Evolutionary conservation across 1,284 basidiomycete genomes (phyloP).

Genomic region (Ganoderma lingzhi): DNA sequence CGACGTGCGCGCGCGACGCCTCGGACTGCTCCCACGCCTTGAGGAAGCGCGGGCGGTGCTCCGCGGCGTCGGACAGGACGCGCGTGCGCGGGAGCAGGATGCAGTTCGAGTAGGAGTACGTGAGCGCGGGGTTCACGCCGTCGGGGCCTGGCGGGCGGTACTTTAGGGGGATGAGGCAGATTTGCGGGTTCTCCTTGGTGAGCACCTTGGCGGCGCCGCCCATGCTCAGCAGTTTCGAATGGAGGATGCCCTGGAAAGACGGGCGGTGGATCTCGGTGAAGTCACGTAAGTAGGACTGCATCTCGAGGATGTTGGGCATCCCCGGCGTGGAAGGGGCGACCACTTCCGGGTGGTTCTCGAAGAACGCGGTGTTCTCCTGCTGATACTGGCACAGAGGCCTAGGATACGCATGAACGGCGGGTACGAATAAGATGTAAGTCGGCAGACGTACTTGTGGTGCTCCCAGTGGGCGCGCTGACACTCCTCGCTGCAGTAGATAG

Average conservation of each 20-base stretch:
- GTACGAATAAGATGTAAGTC: not conserved
- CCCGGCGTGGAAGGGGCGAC: not conserved
- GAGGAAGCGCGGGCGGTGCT: not conserved
- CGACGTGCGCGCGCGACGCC: slow-evolving; percentile 3
- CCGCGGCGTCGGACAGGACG: slow-evolving; percentile 9
- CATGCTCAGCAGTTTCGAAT: slow-evolving; percentile 9
- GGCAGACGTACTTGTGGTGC: slow-evolving; percentile 7
- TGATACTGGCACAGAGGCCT: slow-evolving; percentile 15
- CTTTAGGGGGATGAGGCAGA: slow-evolving; percentile 18
- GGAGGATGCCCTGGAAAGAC: slow-evolving; percentile 14
- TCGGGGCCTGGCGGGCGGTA: slow-evolving; percentile 13
- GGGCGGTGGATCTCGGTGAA: slow-evolving; percentile 16
- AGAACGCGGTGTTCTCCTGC: slow-evolving; percentile 4
- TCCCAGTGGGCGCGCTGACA: slow-evolving; percentile 20
- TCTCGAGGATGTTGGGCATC: slow-evolving; percentile 14
- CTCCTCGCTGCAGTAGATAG: slow-evolving; percentile 16
- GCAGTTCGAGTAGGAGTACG: slow-evolving; percentile 3
- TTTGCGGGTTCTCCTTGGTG: slow-evolving; percentile 7
- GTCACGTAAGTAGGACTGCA: slow-evolving; percentile 15
- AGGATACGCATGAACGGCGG: not conserved
- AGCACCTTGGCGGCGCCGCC: slow-evolving; percentile 12
- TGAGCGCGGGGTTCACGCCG: slow-evolving; percentile 7
- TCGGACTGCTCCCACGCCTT: slow-evolving; percentile 15
- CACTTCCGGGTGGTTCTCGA: slow-evolving; percentile 6
- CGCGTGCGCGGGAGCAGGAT: slow-evolving; percentile 14